Conservation (phyloP, 768 basidiomycete species). For the Sporobolomyces roseus region DNA sequence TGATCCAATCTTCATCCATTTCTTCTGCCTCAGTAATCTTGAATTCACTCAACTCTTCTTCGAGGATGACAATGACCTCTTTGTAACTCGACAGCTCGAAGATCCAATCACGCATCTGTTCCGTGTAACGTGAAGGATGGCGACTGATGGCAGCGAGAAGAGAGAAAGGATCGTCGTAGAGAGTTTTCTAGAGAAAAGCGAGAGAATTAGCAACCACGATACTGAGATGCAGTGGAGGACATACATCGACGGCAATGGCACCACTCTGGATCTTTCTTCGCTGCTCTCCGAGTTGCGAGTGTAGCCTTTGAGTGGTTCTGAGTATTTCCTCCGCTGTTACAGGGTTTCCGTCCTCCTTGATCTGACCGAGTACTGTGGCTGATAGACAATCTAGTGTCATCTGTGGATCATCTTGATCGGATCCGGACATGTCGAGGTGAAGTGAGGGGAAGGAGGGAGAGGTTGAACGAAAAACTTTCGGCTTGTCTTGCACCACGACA, state of each 20-base stretch:
- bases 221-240: too few relatives aligned
- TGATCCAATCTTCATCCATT: background rate
- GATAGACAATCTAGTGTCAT: background rate
- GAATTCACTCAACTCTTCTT: background rate
- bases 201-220: too few relatives aligned
- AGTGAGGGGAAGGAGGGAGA: background rate
- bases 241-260: background rate
- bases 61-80: conserved; percentile 11
- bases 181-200: too few relatives aligned
- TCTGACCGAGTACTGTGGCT: too few relatives aligned
- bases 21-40: background rate
- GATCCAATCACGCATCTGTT: too few relatives aligned
- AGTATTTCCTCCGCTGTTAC: background rate
- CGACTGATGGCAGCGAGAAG: background rate
- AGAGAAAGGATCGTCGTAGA: conserved; percentile 8
- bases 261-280: background rate
- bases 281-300: background rate
- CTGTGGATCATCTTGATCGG: too few relatives aligned
- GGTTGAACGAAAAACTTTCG: background rate
- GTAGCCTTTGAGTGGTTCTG: background rate
- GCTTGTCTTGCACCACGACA: background rate
- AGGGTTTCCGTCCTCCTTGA: too few relatives aligned
- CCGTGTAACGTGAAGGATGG: too few relatives aligned
- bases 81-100: conserved; percentile 8
- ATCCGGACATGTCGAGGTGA: background rate